These are phyloP conservation scores for Polyporus tsugae DNA, from an alignment of 1,284 basidiomycete species.

Conservation along the genomic window DNA sequence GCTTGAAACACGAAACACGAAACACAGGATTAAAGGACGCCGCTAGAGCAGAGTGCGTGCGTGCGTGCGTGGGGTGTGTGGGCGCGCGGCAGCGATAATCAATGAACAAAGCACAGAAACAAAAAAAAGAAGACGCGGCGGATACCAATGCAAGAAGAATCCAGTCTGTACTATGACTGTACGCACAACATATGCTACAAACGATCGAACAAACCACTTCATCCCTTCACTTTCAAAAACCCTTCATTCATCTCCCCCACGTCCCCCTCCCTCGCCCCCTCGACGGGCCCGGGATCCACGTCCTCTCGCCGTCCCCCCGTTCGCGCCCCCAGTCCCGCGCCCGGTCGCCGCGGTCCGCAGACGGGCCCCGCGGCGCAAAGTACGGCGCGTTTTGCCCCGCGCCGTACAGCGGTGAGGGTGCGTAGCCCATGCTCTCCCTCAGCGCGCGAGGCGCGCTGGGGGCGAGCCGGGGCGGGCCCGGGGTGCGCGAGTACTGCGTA, in stretches of 20 bases:
- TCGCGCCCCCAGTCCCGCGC: slow-evolving; percentile 30
- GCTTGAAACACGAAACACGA: neutral
- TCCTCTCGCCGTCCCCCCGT: slow-evolving; percentile 25
- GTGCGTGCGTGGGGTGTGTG: neutral
- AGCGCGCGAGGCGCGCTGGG: slow-evolving; percentile 65
- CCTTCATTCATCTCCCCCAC: slow-evolving; percentile 23
- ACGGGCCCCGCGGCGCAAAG: slow-evolving; percentile 50
- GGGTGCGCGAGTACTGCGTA: slow-evolving; percentile 35
- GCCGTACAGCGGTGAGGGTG: slow-evolving; percentile 31
- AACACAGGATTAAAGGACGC: neutral
- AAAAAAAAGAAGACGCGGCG: neutral
- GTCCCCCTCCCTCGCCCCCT: slow-evolving; percentile 25
- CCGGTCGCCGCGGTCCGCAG: slow-evolving; percentile 45
- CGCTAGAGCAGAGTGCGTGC: neutral
- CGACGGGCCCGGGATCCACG: slow-evolving; percentile 32
- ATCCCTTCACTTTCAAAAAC: slow-evolving; percentile 1
- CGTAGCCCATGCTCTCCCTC: slow-evolving; percentile 41
- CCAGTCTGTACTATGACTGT: neutral
- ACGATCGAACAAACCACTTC: neutral
- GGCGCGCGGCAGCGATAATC: neutral
- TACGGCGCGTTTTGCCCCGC: slow-evolving; percentile 30
- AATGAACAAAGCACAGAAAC: neutral
- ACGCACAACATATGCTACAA: slow-evolving; percentile 8
- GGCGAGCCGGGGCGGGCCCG: slow-evolving; percentile 45
- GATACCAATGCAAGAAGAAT: neutral